Evolutionary conservation across 441 rosid species (phyloP).

Genomic region (Heliophila coronopifolia): DNA sequence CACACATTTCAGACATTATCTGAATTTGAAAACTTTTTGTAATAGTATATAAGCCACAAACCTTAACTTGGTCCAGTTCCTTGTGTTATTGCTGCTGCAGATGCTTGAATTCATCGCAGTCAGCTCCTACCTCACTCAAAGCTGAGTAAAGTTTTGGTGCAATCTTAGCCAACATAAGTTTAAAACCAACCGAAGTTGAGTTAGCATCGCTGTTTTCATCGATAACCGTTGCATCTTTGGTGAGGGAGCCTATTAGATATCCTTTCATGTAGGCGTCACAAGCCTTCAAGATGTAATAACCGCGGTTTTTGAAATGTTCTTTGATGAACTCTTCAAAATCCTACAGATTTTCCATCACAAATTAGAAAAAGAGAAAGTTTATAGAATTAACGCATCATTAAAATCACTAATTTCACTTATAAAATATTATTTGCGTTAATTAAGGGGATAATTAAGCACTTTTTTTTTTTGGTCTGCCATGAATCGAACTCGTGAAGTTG

Average conservation of each 20-base stretch:
- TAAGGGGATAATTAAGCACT: background rate
- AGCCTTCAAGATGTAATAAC: conserved; percentile 78
- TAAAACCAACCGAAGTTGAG: conserved; percentile 83
- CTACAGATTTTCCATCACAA: conserved; percentile 33
- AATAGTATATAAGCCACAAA: conserved; percentile 24
- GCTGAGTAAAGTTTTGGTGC: conserved; percentile 61
- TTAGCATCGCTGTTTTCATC: conserved; percentile 38
- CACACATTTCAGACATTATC: conserved; percentile 18
- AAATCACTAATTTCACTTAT: too few species aligned
- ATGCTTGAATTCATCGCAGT: conserved; percentile 65
- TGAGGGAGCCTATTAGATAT: conserved; percentile 72
- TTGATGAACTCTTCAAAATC: conserved; percentile 71
- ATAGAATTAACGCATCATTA: too few species aligned
- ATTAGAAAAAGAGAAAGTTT: background rate
- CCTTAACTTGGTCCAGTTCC: conserved; percentile 25
- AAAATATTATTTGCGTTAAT: too few species aligned
- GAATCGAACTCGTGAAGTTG: too few species aligned
- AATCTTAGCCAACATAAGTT: conserved; percentile 86
- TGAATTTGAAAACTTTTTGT: conserved; percentile 17
- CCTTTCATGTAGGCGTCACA: conserved; percentile 92
- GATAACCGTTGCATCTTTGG: conserved; percentile 51
- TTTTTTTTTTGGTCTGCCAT: too few species aligned
- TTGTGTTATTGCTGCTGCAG: conserved; percentile 41
- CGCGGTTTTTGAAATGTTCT: conserved; percentile 76
- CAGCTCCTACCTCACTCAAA: conserved; percentile 64